Evolutionary conservation across 148 eudicot genomes (phyloP), one percentile per base, ranked within the genome.

Genomic region (Vaccinium corymbosum): DNA sequence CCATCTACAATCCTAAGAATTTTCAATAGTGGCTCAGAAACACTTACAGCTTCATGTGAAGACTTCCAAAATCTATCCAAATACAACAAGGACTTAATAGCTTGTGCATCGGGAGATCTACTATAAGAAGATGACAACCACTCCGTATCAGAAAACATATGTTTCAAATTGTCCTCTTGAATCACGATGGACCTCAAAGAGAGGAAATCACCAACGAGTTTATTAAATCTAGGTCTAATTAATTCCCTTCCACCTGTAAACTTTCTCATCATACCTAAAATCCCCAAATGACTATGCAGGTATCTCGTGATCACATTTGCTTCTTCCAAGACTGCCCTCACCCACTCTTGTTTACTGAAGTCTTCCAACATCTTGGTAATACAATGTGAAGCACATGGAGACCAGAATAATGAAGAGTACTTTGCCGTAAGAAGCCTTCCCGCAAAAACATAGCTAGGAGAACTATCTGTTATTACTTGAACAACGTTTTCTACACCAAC

Each of bases 381-480:
- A 84, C 89, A 89, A 87, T 78, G 80, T 62, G 88, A 89, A 66
- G 91, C 88, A 84, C 89, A 87, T n/a, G 91, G 89, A 72, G 88
- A 87, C 89, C 91, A 89, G 57, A 89, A 89, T 50, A 89, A 35
- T 38, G 91, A 85, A 78, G 89, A 75, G 68, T 89, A 87, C 84
- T 89, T 89, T 8, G 87, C 78, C 89, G 85, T 89, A 35, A 89
- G 86, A 87, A 89, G 91, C 84, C 84, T 85, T 72, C 91, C 91
- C 7, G 82, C 89, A 80, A 80, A 85, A 6, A 84, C 80, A 75
- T 78, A 89, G 64, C 86, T 62, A 49, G 75, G 55, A 48, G 83
- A 49, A 81, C 88, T 78, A 56, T 89, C 88, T 62, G 89, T 87
- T 48, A 87, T 74, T 78, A 89, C 86, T 85, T 89, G 89, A 76